Evolutionary conservation across 768 basidiomycete species (phyloP).

Genomic region (Lyophyllum shimeji): DNA sequence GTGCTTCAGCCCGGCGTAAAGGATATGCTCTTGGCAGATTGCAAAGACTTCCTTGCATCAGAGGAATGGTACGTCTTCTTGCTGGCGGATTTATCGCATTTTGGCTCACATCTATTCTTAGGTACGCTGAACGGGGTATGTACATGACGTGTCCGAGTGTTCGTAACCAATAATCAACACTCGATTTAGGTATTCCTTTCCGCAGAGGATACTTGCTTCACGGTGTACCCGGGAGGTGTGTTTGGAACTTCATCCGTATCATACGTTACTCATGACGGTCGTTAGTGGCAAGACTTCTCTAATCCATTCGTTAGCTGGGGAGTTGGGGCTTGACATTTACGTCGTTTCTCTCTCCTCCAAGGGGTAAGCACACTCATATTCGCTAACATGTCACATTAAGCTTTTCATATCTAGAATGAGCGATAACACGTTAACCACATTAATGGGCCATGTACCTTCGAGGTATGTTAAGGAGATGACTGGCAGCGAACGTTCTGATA

Average conservation of each 20-base stretch:
- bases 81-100: constrained; percentile 9
- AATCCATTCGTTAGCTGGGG: constrained; percentile 82
- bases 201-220: constrained; percentile 83
- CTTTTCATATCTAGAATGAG: constrained; percentile 62
- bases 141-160: constrained; percentile 17
- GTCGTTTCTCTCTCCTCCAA: constrained; percentile 87
- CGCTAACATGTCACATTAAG: constrained; percentile 14
- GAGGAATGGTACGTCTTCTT: constrained; percentile 71
- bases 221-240: constrained; percentile 82
- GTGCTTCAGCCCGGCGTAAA: constrained; percentile 88
- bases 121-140: constrained; percentile 89
- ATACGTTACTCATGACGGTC: constrained; percentile 15
- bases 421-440: constrained; percentile 81
- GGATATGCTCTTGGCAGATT: constrained; percentile 87
- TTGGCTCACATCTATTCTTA: constrained; percentile 29
- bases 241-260: constrained; percentile 5
- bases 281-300: constrained; percentile 81
- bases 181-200: constrained; percentile 73
- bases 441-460: constrained; percentile 87
- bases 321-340: constrained; percentile 87
- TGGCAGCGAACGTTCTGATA: constrained; percentile 10
- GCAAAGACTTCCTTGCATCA: constrained; percentile 80
- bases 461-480: constrained; percentile 44
- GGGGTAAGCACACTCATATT: constrained; percentile 49
- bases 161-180: constrained; percentile 13